Evolutionary conservation across 805 yeast species (phyloP).

Genomic region (Wickerhamiella qilinensis): DNA sequence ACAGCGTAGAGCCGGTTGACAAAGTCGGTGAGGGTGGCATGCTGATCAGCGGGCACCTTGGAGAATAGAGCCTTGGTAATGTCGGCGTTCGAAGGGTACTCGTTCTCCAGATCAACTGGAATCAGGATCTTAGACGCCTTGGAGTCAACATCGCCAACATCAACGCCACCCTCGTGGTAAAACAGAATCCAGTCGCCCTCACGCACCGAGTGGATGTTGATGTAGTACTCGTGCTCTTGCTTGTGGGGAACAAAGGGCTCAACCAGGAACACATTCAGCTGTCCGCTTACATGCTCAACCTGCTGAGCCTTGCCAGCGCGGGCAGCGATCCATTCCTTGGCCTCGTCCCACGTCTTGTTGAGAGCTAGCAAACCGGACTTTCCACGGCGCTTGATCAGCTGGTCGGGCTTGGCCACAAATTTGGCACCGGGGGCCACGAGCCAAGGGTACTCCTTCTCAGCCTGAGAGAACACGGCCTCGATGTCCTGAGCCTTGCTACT

Average conservation of each 20-base stretch:
- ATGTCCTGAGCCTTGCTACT: slow-evolving; percentile 16
- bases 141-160: slow-evolving; percentile 32
- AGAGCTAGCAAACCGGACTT: slow-evolving; percentile 29
- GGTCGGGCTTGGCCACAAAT: slow-evolving; percentile 33
- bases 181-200: slow-evolving; percentile 33
- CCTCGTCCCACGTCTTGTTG: slow-evolving; percentile 29
- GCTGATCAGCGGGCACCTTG: slow-evolving; percentile 27
- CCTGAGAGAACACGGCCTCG: slow-evolving; percentile 21
- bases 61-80: slow-evolving; percentile 22
- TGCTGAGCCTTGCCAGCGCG: slow-evolving; percentile 26
- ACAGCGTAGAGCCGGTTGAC: slow-evolving; percentile 32
- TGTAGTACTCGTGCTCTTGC: slow-evolving; percentile 30
- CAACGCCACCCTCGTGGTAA: slow-evolving; percentile 34
- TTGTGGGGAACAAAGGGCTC: slow-evolving; percentile 34
- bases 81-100: slow-evolving; percentile 26
- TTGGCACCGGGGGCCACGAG: slow-evolving; percentile 22
- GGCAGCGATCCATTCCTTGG: slow-evolving; percentile 28
- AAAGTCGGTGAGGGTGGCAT: slow-evolving; percentile 26
- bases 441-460: slow-evolving; percentile 29
- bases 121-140: slow-evolving; percentile 29
- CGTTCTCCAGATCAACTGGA: slow-evolving; percentile 27
- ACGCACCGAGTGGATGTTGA: slow-evolving; percentile 32
- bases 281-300: slow-evolving; percentile 27
- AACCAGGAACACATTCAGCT: slow-evolving; percentile 26
- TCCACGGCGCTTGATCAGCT: slow-evolving; percentile 31